Percentiles rank a stretch among this genome's conserved stretches.
phyloP scores from a whole-genome alignment of 2,329 filamentous ascomycete species.

The Pseudogymnoascus sp. region DNA sequence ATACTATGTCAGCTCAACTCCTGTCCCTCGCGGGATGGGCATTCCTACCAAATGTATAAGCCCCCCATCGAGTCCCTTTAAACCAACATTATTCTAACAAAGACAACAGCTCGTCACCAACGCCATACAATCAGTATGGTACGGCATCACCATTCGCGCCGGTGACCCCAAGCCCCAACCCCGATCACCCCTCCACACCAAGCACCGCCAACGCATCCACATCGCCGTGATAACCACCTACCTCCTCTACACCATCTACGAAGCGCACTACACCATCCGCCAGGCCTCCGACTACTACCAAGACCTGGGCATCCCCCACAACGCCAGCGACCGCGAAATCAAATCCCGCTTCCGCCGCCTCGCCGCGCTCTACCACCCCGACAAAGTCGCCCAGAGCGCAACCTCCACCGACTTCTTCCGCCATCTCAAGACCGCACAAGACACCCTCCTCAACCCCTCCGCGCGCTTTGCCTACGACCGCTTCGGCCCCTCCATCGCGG shows the following conservation, averaged over 20 bases:
- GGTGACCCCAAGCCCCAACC: constrained; percentile 71
- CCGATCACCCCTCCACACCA: constrained; percentile 57
- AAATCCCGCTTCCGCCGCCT: constrained; percentile 79
- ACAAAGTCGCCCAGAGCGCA: constrained; percentile 48
- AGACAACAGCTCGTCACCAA: constrained; percentile 62
- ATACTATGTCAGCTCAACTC: constrained; percentile 24
- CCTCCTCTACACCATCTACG: constrained; percentile 85
- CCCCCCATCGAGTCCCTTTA: constrained; percentile 10
- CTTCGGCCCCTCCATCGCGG: constrained; percentile 65
- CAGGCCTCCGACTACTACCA: constrained; percentile 68
- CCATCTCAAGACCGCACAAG: constrained; percentile 72
- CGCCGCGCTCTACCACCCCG: constrained; percentile 66
- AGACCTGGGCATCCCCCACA: constrained; percentile 60
- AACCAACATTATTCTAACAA: constrained; percentile 4
- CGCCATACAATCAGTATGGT: constrained; percentile 73
- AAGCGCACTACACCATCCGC: constrained; percentile 75
- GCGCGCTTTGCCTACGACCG: constrained; percentile 83
- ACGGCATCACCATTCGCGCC: constrained; percentile 79
- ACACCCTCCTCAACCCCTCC: constrained; percentile 68
- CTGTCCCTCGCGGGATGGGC: constrained; percentile 52
- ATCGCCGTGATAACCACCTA: constrained; percentile 75
- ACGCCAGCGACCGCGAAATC: constrained; percentile 65
- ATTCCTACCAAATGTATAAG: constrained; percentile 49
- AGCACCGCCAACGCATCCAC: constrained; percentile 74
- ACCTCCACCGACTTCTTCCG: constrained; percentile 55